Evolutionary conservation across 2,329 filamentous ascomycete species (phyloP), one percentile per base, ranked within the genome.

Genomic region (Trichoderma sp.): DNA sequence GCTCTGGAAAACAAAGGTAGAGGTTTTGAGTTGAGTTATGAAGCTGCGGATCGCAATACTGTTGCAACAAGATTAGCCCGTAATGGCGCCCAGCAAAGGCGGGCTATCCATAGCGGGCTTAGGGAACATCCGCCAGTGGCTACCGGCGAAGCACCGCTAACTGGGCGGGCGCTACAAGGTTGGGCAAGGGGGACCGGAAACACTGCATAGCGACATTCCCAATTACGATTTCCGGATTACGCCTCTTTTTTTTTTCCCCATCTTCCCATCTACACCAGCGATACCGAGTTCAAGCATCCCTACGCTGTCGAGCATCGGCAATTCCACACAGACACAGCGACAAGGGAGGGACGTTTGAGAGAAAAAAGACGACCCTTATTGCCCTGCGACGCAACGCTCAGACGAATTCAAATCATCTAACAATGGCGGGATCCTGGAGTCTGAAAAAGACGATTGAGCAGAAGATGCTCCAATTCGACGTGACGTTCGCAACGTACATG

Each of bases 381-480:
- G 27, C 37, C 5, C 37, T 55, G 52, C 33, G 62, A 65, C 19
- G 8, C 40, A 33, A 31, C 13, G 5, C 4, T 7, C n/a, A 4
- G 4, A 19, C 24, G n/a, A 21, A 13, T 13, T n/a, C 2, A 3
- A 3, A 7, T 27, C 21, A 5, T 10, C 19, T 27, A 33, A 19
- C 47, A 52, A 77, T 81, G 77, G 82, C 81, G 58, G 27, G 27
- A 27, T 73, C 74, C 59, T 75, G 72, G 79, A 82, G 57, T 85
- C 8, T 96, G 75, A 87, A 92, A 73, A 90, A 91, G 80, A 97
- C 94, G 93, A 86, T 98, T 74, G 90, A 94, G 81, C 88, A 94
- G 81, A 99, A 99, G 87, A 90, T 94, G 79, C 97, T 98, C 85
- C 96, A 98, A 85, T 94, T 98, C 79, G 96, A 99, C 83, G 95